Base-by-base conservation (phyloP, 768 basidiomycete species). In the Phylloporus rhodoxanthus region DNA sequence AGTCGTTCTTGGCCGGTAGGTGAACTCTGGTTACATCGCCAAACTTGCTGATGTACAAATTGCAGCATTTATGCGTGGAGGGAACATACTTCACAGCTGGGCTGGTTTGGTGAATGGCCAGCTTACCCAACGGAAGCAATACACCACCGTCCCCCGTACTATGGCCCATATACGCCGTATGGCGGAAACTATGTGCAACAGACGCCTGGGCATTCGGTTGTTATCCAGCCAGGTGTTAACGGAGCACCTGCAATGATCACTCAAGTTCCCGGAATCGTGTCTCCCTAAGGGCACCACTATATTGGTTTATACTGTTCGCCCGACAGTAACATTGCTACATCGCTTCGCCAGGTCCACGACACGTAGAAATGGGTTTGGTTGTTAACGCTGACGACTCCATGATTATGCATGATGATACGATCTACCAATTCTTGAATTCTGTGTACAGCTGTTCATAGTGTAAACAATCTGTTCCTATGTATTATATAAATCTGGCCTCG, bases 101-200 rank as follows among this genome's bases (percentile, higher is more conserved):
- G 82, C 2, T 89, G 87, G 87, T 89, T 84, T 58, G 80, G 80
- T 41, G 81, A 89, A 71, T 70, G 71, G 56, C 84, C 85, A 20
- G 83, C 82, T 33, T 84, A 80, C 60, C 66, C 66, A 40, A 57
- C 50, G 5, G 68, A 68, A 45, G 41, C 54, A 15, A 3, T 59
- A 20, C 53, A 57, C 38, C 61, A 54, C 36, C 65, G 65, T 38
- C 51, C 45, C 43, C 54, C 57, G 13, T 57, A 65, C 29, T 69
- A 72, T 58, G 72, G 72, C 36, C 66, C 62, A 42, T 70, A 70
- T 63, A 68, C 55, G 2, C 47, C 51, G 29, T 57, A 66, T 47
- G 53, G 50, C 47, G 68, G 62, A 26, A 68, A 64, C 56, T 67
- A 74, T 48, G 65, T 80, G 45, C 73, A 72, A 56, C 78, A 77